Conservation (phyloP, 768 basidiomycete species). For the Rhodotorula graminis region DNA sequence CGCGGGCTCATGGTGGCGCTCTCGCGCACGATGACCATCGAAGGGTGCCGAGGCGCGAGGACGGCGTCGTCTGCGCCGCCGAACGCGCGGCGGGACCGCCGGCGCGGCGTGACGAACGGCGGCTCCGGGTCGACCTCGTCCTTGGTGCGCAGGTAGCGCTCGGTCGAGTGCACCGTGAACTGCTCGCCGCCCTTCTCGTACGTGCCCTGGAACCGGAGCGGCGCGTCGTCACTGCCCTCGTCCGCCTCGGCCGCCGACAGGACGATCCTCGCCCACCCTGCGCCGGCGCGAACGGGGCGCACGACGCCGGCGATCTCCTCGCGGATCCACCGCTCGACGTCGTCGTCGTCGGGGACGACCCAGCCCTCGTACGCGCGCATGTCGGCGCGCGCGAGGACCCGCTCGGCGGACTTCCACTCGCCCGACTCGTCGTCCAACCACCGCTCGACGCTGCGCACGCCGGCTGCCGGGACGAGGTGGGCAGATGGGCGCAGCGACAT, state of each 20-base stretch:
- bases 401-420: constrained; percentile 8
- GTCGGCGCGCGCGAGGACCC: constrained; percentile 6
- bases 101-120: background rate
- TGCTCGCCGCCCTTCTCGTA: constrained; percentile 15
- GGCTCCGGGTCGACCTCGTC: constrained; percentile 24
- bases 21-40: constrained; percentile 31
- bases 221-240: background rate
- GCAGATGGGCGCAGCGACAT: constrained; percentile 23
- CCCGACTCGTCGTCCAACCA: constrained; percentile 1
- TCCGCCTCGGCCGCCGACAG: background rate
- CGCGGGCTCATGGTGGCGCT: background rate
- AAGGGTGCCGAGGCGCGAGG: background rate
- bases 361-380: constrained; percentile 33
- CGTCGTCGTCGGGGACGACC: constrained; percentile 16
- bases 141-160: constrained; percentile 17
- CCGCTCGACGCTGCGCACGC: constrained; percentile 8
- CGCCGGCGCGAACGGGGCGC: background rate
- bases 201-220: constrained; percentile 25
- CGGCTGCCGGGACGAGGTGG: constrained; percentile 20
- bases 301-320: constrained; percentile 28
- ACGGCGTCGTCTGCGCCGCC: background rate
- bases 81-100: constrained; percentile 3
- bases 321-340: constrained; percentile 19
- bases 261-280: constrained; percentile 24
- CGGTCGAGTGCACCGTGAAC: constrained; percentile 27